These are phyloP conservation scores for Petunia hybrid DNA, from an alignment of 305 asterid genomes.

Conservation along the genomic window DNA sequence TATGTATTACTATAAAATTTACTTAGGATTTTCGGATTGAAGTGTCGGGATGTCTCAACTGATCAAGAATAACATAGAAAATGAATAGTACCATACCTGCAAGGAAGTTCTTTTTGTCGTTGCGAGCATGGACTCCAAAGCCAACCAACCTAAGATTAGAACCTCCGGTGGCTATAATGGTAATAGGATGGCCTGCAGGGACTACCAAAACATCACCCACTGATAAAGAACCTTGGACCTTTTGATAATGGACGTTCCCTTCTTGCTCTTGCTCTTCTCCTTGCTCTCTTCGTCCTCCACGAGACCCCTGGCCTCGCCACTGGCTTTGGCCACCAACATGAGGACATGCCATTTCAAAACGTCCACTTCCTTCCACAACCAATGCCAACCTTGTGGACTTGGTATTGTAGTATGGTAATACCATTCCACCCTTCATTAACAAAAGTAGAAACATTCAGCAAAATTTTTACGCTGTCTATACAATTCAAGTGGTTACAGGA, in stretches of 20 bases:
- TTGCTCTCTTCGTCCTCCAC: conserved; percentile 12
- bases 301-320: neutral
- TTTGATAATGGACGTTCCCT: conserved; percentile 36
- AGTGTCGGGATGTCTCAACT: too few species aligned
- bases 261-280: conserved; percentile 21
- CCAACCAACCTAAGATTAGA: conserved; percentile 45
- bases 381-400: conserved; percentile 49
- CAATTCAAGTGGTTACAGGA: too few species aligned
- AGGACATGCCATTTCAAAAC: conserved; percentile 58
- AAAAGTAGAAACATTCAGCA: too few species aligned
- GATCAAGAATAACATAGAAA: neutral
- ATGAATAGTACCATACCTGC: conserved; percentile 40
- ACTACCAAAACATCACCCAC: conserved; percentile 54
- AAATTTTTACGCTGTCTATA: too few species aligned
- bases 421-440: conserved; percentile 56
- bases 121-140: conserved; percentile 49
- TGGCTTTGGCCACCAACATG: conserved; percentile 36
- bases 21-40: too few species aligned
- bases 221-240: conserved; percentile 42
- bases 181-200: conserved; percentile 56
- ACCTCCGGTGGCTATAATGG: conserved; percentile 42
- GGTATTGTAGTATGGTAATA: conserved; percentile 49
- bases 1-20: too few species aligned
- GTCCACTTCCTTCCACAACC: conserved; percentile 48
- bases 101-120: conserved; percentile 44